These are phyloP conservation scores for Sarcocystis neurona DNA, from an alignment of 169 alveolate genomes.

Conservation along the genomic window DNA sequence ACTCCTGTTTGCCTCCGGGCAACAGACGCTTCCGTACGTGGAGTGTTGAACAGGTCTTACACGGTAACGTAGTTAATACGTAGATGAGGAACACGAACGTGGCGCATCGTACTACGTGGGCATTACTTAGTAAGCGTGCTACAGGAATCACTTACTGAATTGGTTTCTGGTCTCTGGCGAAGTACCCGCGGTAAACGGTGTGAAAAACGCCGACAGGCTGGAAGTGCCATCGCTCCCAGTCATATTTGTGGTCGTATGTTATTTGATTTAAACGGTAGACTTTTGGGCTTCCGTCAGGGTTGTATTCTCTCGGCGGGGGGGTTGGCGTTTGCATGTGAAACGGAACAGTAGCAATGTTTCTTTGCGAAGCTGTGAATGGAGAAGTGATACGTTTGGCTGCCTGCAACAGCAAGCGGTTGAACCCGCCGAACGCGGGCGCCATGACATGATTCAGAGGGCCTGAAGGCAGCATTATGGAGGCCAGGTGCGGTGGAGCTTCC, in stretches of 20 bases:
- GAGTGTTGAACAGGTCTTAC: background rate
- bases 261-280: slow-evolving; percentile 79
- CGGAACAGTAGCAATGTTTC: slow-evolving; percentile 59
- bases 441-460: no score
- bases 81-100: background rate
- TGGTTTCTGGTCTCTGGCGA: slow-evolving; percentile 77
- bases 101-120: background rate
- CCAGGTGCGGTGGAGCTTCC: no score
- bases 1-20: no score
- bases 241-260: slow-evolving; percentile 80
- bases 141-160: slow-evolving; percentile 43
- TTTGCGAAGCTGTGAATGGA: no score
- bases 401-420: no score
- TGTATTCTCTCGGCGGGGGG: slow-evolving; percentile 87
- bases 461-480: no score
- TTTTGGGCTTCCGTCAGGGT: slow-evolving; percentile 78
- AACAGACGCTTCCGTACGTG: background rate
- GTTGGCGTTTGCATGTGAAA: slow-evolving; percentile 78
- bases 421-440: no score
- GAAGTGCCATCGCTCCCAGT: slow-evolving; percentile 87
- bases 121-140: background rate
- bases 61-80: background rate
- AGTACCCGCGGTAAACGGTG: slow-evolving; percentile 83
- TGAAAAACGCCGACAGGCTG: slow-evolving; percentile 83
- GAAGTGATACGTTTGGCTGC: no score